Conservation (phyloP, 768 basidiomycete genomes). For the Phallus indusiatus region DNA sequence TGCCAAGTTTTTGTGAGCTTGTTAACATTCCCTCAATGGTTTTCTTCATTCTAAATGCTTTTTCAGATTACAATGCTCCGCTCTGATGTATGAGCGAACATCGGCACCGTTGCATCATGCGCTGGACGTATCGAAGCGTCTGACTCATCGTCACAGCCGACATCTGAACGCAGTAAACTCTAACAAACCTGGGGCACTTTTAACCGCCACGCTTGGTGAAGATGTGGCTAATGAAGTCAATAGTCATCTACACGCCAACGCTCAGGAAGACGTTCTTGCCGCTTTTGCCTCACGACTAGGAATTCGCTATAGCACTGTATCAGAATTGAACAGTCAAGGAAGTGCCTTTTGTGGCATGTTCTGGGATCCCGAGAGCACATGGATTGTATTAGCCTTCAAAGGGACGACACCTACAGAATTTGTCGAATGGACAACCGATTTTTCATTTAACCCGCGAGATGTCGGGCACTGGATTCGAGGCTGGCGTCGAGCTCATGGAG, state of each 20-base stretch:
- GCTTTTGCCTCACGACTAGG: conserved; percentile 10
- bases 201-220: conserved; percentile 7
- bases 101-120: conserved; percentile 11
- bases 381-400: conserved; percentile 16
- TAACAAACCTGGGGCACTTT: conserved; percentile 9
- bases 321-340: conserved; percentile 13
- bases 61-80: conserved; percentile 14
- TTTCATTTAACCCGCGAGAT: conserved; percentile 12
- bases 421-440: conserved; percentile 16
- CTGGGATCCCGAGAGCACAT: conserved; percentile 14
- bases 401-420: conserved; percentile 16
- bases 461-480: conserved; percentile 15
- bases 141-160: background rate
- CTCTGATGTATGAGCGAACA: conserved; percentile 16
- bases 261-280: conserved; percentile 12
- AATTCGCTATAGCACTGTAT: conserved; percentile 13
- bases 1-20: conserved; percentile 13
- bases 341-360: conserved; percentile 15
- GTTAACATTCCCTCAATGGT: background rate
- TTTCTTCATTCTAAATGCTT: background rate
- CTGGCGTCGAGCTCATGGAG: conserved; percentile 15
- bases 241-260: conserved; percentile 11
- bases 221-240: conserved; percentile 10
- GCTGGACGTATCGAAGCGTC: conserved; percentile 6
- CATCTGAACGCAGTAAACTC: background rate